Percentiles rank a stretch among this genome's conserved stretches.
Conservation (phyloP, 2,329 filamentous ascomycete genomes). For the Fusarium bactridioides region DNA sequence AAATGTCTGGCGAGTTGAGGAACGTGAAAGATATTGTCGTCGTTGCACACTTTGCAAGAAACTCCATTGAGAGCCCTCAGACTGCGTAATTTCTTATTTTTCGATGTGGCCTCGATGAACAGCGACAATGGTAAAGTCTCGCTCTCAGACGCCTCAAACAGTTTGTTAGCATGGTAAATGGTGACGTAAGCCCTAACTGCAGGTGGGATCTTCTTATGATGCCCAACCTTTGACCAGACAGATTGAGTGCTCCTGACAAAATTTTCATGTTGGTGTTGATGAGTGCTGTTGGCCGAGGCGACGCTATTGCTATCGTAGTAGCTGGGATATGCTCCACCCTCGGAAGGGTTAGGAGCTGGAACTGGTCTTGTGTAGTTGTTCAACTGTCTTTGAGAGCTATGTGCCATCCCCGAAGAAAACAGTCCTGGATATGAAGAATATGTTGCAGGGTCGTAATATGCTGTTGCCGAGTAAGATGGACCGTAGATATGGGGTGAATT, state of each 20-base stretch:
- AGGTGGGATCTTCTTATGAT: slow-evolving; percentile 67
- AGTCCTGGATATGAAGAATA: slow-evolving; percentile 21
- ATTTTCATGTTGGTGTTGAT: slow-evolving; percentile 58
- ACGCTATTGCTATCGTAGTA: not conserved
- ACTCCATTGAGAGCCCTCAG: slow-evolving; percentile 63
- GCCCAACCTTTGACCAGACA: slow-evolving; percentile 68
- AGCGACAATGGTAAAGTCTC: slow-evolving; percentile 64
- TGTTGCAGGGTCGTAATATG: slow-evolving; percentile 17
- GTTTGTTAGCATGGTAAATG: slow-evolving; percentile 67
- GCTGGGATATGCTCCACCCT: slow-evolving; percentile 6
- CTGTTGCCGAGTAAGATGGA: not conserved
- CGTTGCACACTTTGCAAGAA: slow-evolving; percentile 62
- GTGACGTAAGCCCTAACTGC: slow-evolving; percentile 70
- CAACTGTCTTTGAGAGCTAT: not conserved
- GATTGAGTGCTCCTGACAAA: slow-evolving; percentile 65
- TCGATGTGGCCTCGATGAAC: slow-evolving; percentile 67
- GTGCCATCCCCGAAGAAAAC: slow-evolving; percentile 2
- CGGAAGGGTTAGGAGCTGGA: not conserved
- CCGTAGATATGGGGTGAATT: slow-evolving; percentile 17
- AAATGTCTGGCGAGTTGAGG: slow-evolving; percentile 68
- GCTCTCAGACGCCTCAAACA: slow-evolving; percentile 65
- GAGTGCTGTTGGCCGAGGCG: slow-evolving; percentile 32
- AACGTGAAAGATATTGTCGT: slow-evolving; percentile 58
- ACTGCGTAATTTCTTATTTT: slow-evolving; percentile 63
- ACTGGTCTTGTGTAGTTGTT: slow-evolving; percentile 3